Conservation (phyloP, 257 asterid species). For the Anisodus tanguticus region DNA sequence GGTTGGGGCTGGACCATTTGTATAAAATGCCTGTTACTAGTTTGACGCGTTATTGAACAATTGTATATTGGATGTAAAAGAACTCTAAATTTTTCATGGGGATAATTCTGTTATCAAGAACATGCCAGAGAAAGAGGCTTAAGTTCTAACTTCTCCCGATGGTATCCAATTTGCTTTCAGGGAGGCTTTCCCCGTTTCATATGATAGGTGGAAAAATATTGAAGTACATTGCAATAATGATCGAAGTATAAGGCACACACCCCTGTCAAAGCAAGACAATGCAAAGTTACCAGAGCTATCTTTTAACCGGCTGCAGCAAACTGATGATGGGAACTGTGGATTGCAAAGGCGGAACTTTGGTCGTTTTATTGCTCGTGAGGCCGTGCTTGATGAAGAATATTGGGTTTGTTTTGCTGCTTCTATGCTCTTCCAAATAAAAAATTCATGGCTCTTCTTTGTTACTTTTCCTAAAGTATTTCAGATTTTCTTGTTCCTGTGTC, state of each 20-base stretch:
- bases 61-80: neutral
- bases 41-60: neutral
- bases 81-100: neutral
- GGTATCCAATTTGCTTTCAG: slow-evolving; percentile 37
- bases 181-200: slow-evolving; percentile 67
- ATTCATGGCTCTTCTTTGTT: slow-evolving; percentile 27
- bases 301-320: slow-evolving; percentile 72
- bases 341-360: slow-evolving; percentile 64
- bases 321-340: slow-evolving; percentile 66
- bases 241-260: slow-evolving; percentile 50
- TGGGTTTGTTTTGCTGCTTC: slow-evolving; percentile 72
- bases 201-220: slow-evolving; percentile 68
- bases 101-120: neutral
- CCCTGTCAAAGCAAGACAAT: slow-evolving; percentile 52
- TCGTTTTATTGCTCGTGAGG: slow-evolving; percentile 86
- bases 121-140: neutral
- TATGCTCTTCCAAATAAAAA: slow-evolving; percentile 7
- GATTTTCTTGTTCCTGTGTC: slow-evolving; percentile 53
- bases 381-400: slow-evolving; percentile 85
- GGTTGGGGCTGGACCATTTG: neutral
- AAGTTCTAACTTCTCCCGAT: slow-evolving; percentile 3
- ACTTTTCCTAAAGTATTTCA: slow-evolving; percentile 47
- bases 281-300: slow-evolving; percentile 66
- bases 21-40: neutral
- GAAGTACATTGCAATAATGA: slow-evolving; percentile 85